Base-by-base conservation (phyloP, 2,329 filamentous ascomycete genomes). In the Parastagonospora avenae region DNA sequence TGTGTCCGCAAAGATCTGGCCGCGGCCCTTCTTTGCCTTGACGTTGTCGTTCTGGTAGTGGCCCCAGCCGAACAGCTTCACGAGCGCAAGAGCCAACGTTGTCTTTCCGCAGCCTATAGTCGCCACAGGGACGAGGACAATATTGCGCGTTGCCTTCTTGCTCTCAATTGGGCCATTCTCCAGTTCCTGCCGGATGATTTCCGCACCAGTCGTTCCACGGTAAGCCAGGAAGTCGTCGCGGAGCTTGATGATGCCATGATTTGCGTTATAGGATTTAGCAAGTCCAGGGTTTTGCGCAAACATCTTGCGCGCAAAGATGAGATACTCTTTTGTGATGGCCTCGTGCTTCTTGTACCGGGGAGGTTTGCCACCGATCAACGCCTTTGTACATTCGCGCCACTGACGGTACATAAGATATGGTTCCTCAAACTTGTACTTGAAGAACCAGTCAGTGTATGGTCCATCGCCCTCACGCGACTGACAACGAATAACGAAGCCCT, bases 381-480 rank as follows among this genome's bases (percentile, higher is more conserved):
- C 84, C 73, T 96, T 97, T 36, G 94, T 99, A 71, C 90, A 96
- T 77, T 99, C 94, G 55, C 94, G 87, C 94, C 94, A 99, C 77
- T 99, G 94, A 19, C 94, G 87, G 76, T 97, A 99, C 91, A 99
- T 95, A 54, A 99, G 79, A 71, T 99, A 99, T 0, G 94, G 94
- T 76, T 99, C 94, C 69, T 99, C 94, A 54, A 99, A 99, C 77
- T 99, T 99, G 84, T 92, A 99, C 76, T 99, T 99, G 86, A 99
- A 99, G 76, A 99, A 99, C 94, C 94, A 99, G 72, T 99, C 92
- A n/a, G 84, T 77, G 71, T 87, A 94, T 0, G 84, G 82, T 2
- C 72, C 73, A 11, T 72, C 76, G 0, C 79, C 77, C 27, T 85
- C 74, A 69, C 80, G 79, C 79, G 86, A 77, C 85, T 90, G 82